A percentile compares a stretch with the other conserved stretches of the same genome.
Evolutionary conservation across 768 basidiomycete species (phyloP).

Genomic region (Suillus sp.): DNA sequence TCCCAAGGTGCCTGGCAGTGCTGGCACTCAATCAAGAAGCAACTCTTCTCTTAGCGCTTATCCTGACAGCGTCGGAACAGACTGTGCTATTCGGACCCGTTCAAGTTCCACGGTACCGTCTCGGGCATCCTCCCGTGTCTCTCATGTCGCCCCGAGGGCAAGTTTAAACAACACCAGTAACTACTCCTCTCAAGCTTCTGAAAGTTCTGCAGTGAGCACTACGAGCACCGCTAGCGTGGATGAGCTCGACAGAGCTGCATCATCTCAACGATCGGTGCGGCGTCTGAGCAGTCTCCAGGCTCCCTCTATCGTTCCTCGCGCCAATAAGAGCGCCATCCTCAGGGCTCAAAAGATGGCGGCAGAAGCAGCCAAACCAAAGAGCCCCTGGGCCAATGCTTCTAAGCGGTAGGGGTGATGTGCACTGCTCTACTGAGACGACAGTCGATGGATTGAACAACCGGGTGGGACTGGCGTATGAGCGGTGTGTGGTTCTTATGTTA

Average conservation of each 20-base stretch:
- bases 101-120: slow-evolving; percentile 29
- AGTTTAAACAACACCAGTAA: slow-evolving; percentile 14
- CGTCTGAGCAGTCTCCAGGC: slow-evolving; percentile 59
- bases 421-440: not conserved
- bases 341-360: slow-evolving; percentile 64
- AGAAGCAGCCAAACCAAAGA: slow-evolving; percentile 35
- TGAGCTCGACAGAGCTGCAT: slow-evolving; percentile 15
- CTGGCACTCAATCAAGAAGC: slow-evolving; percentile 40
- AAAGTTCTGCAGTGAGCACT: slow-evolving; percentile 31
- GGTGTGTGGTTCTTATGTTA: slow-evolving; percentile 15
- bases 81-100: slow-evolving; percentile 16
- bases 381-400: slow-evolving; percentile 35
- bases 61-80: slow-evolving; percentile 19
- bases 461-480: not conserved
- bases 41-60: slow-evolving; percentile 41
- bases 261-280: slow-evolving; percentile 37
- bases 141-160: slow-evolving; percentile 28
- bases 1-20: slow-evolving; percentile 44
- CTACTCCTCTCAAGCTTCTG: slow-evolving; percentile 29
- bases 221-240: slow-evolving; percentile 29
- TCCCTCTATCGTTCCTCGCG: slow-evolving; percentile 67
- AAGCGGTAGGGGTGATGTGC: slow-evolving; percentile 21
- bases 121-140: slow-evolving; percentile 47
- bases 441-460: not conserved
- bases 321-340: slow-evolving; percentile 73